These are phyloP conservation scores for Xylariaceae sp. DNA, from an alignment of 2,329 filamentous ascomycete genomes.

Conservation along the genomic window DNA sequence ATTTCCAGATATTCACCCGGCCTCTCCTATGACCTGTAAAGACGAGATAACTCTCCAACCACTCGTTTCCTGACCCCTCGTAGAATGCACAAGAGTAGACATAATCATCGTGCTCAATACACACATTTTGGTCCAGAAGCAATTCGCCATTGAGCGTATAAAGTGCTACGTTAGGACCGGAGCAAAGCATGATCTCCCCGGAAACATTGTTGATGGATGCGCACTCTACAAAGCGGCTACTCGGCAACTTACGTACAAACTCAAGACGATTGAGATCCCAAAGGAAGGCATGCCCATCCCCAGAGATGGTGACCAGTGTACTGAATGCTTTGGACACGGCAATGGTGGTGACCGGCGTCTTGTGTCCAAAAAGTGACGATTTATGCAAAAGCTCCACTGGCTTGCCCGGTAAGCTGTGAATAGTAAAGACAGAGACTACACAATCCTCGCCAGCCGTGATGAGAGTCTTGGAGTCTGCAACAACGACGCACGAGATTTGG, in stretches of 20 bases:
- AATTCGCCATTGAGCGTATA: constrained; percentile 89
- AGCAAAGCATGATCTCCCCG: constrained; percentile 86
- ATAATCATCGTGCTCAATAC: constrained; percentile 71
- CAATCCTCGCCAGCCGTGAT: constrained; percentile 94
- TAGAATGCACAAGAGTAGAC: constrained; percentile 89
- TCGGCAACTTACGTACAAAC: constrained; percentile 77
- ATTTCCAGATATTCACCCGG: constrained; percentile 78
- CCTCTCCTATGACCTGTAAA: constrained; percentile 89
- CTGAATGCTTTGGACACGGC: constrained; percentile 88
- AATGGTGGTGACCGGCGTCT: constrained; percentile 79
- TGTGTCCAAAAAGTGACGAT: constrained; percentile 88
- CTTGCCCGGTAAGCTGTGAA: constrained; percentile 68
- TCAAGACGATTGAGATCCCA: constrained; percentile 94
- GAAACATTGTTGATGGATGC: constrained; percentile 88
- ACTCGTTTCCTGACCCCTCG: constrained; percentile 88
- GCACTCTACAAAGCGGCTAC: constrained; percentile 67
- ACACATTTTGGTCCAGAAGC: constrained; percentile 82
- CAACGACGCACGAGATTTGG: constrained; percentile 81
- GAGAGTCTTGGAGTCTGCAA: constrained; percentile 88
- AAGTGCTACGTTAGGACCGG: constrained; percentile 73
- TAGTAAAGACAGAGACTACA: constrained; percentile 82
- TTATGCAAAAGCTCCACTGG: constrained; percentile 79
- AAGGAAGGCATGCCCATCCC: constrained; percentile 81
- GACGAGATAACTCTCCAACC: constrained; percentile 83
- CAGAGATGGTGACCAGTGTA: constrained; percentile 81